Percentiles rank a stretch among this genome's conserved stretches.
These are phyloP conservation scores for Chlorella sp. DNA, from an alignment of 139 green algal species.

Conservation along the genomic window DNA sequence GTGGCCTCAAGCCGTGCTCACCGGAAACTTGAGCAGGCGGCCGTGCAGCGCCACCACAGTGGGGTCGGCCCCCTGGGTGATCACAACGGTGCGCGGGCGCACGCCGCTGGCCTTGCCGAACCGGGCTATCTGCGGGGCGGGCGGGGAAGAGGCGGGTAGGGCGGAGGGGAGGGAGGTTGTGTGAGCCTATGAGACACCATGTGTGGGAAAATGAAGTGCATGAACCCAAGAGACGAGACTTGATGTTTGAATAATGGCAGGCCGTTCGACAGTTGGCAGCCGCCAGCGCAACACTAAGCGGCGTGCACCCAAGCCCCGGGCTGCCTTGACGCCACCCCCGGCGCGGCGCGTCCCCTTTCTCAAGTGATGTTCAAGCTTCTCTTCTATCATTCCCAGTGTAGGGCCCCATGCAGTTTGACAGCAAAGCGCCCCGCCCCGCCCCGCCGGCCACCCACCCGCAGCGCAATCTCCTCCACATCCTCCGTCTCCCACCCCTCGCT, in stretches of 20 bases:
- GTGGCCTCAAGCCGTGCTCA: neutral
- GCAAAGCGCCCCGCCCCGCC: neutral
- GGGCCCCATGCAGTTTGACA: neutral
- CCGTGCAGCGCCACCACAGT: constrained; percentile 89
- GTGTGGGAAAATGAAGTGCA: too few relatives aligned
- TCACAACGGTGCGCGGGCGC: constrained; percentile 85
- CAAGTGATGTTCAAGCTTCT: too few relatives aligned
- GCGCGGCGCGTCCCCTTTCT: too few relatives aligned
- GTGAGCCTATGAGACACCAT: too few relatives aligned
- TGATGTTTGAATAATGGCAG: too few relatives aligned
- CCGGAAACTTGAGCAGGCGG: constrained; percentile 60
- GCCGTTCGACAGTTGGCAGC: too few relatives aligned
- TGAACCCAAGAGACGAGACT: too few relatives aligned
- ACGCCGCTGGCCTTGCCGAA: constrained; percentile 87
- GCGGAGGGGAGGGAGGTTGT: neutral
- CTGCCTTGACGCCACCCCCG: too few relatives aligned
- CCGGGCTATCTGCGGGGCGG: constrained; percentile 66
- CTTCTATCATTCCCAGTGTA: neutral
- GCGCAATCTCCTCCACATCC: constrained; percentile 88
- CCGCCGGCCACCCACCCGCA: constrained; percentile 64
- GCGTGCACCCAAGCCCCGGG: too few relatives aligned
- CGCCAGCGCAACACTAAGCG: too few relatives aligned
- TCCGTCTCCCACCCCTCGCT: constrained; percentile 89
- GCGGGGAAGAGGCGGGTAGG: neutral
- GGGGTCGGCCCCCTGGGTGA: constrained; percentile 93